Evolutionary conservation across 768 basidiomycete genomes (phyloP), one percentile per base, ranked within the genome.

Genomic region (Dioszegia hungarica): DNA sequence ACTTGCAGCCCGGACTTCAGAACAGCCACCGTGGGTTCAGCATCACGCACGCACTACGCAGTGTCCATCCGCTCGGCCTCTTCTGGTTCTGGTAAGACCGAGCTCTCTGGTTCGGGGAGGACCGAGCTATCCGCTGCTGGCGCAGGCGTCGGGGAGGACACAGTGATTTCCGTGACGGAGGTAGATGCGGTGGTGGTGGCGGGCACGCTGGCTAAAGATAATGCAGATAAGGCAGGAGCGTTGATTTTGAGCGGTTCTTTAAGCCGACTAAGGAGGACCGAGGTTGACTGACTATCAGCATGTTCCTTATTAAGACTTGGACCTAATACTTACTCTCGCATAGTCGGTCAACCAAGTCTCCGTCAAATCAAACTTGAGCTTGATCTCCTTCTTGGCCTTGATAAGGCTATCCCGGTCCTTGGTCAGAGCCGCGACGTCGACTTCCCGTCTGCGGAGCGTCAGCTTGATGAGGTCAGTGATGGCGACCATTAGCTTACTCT

Each of bases 301-400:
- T n/a, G 39, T 6, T 46, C 6, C 5, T 22, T 20, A 34, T 11
- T 22, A 3, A 5, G 2, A 19, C 1, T 2, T 22, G 27, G 19
- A 20, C 10, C 5, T 19, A 20, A 9, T 20, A 47, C 67, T 56
- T 34, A 70, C 71, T 56, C 61, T 67, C n/a, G 61, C 43, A 29
- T 61, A 66, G 20, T 68, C 66, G 8, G 40, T 57, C 27, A 73
- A 28, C 39, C 66, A 64, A 2, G 61, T 57, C 25, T 69, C 68
- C 9, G 63, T 66, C 28, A 57, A 60, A 46, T 70, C 67, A 43
- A 67, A 69, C 28, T 61, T 66, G 39, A 54, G 44, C 54, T 70
- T 73, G 57, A 73, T 68, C 31, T 73, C 71, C 51, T 66, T 67
- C 45, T 70, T 70, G 0, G 66, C 39, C 46, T 57, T 56, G 37